Conservation (phyloP, 2,329 filamentous ascomycete species). For the Neonectria faginata region DNA sequence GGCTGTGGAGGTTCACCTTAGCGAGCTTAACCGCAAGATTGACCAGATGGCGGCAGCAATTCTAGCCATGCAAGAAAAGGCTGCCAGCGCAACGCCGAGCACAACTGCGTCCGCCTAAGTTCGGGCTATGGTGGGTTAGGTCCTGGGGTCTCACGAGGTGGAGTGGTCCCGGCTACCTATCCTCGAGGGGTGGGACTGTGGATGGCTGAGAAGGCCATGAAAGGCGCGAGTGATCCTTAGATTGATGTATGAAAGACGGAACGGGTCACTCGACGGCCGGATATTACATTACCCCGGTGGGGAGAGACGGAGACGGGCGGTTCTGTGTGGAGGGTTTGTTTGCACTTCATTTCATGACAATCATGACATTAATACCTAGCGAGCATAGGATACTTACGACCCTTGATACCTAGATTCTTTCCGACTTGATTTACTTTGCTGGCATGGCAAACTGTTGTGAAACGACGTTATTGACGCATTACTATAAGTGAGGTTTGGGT, state of each 20-base stretch:
- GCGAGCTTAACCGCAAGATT: slow-evolving; percentile 68
- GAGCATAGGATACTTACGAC: neutral
- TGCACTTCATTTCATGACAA: slow-evolving; percentile 3
- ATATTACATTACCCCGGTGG: neutral
- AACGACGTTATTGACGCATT: neutral
- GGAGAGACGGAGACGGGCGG: neutral
- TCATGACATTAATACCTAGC: slow-evolving; percentile 2
- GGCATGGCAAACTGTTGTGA: no score
- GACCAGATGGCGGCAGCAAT: slow-evolving; percentile 67
- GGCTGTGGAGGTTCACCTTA: slow-evolving; percentile 63
- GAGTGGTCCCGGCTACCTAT: slow-evolving; percentile 6
- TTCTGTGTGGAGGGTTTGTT: neutral
- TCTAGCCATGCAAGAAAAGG: slow-evolving; percentile 59
- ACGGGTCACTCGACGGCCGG: neutral
- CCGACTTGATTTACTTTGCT: neutral
- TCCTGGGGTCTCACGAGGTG: neutral
- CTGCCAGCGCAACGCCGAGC: slow-evolving; percentile 29
- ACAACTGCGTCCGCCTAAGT: slow-evolving; percentile 22
- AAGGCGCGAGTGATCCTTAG: neutral
- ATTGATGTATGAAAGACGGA: neutral
- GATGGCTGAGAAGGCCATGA: neutral
- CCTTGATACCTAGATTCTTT: neutral
- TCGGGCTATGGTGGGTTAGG: slow-evolving; percentile 1
- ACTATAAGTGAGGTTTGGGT: neutral
- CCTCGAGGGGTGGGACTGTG: neutral